A percentile compares a stretch with the other conserved stretches of the same genome.
phyloP scores from a whole-genome alignment of 2,329 filamentous ascomycete species.

The Cryphonectria parasitica region DNA sequence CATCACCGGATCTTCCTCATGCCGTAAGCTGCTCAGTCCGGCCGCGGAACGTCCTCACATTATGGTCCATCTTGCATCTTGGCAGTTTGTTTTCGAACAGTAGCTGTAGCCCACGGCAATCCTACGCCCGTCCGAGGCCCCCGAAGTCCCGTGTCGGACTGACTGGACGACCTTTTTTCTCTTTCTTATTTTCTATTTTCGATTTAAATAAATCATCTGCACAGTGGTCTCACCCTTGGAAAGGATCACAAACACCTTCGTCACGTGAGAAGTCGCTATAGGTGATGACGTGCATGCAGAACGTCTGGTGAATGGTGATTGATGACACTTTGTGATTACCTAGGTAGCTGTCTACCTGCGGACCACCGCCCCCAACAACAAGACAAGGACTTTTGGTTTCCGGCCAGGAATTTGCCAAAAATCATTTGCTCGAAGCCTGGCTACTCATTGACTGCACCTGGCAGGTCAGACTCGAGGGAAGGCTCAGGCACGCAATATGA shows the following conservation, averaged over 20 bases:
- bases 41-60: slow-evolving; percentile 11
- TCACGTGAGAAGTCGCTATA: background rate
- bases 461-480: too few relatives aligned
- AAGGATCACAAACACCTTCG: background rate
- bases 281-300: slow-evolving; percentile 14
- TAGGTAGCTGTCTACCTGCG: slow-evolving; percentile 22
- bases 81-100: slow-evolving; percentile 8
- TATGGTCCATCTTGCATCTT: slow-evolving; percentile 15
- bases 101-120: slow-evolving; percentile 15
- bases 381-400: too few relatives aligned
- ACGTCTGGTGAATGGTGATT: slow-evolving; percentile 22
- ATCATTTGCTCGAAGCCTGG: too few relatives aligned
- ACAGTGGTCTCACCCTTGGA: too few relatives aligned
- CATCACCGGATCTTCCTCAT: background rate
- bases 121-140: slow-evolving; percentile 7
- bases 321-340: slow-evolving; percentile 1
- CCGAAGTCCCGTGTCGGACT: slow-evolving; percentile 22
- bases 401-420: too few relatives aligned
- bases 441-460: too few relatives aligned
- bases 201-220: too few relatives aligned
- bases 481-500: too few relatives aligned
- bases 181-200: too few relatives aligned
- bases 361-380: background rate
- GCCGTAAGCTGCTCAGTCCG: background rate
- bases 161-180: background rate